These are phyloP conservation scores for Penicillium sp. DNA, from an alignment of 2,329 filamentous ascomycete genomes.

Conservation along the genomic window DNA sequence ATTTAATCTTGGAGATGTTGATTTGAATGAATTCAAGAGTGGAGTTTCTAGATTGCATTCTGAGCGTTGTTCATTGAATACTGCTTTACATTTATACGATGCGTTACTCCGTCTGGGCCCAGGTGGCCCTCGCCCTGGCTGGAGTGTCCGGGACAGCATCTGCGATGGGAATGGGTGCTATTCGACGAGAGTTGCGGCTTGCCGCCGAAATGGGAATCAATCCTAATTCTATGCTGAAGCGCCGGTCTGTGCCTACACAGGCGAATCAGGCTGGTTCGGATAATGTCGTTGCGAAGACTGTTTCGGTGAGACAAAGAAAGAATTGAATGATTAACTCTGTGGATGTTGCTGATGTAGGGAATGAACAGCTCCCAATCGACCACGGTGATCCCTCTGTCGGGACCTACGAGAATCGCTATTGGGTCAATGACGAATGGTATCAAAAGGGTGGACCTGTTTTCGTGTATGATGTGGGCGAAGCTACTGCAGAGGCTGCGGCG, in stretches of 20 bases:
- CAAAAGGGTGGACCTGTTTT: constrained; percentile 62
- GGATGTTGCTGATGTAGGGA: neutral
- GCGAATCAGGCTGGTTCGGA: neutral
- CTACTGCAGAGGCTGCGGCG: constrained; percentile 47
- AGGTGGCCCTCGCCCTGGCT: constrained; percentile 11
- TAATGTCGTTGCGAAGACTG: constrained; percentile 11
- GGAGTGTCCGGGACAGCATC: constrained; percentile 19
- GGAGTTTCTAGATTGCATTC: neutral
- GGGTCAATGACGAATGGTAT: constrained; percentile 61
- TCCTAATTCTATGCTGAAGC: constrained; percentile 22
- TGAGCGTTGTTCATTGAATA: neutral
- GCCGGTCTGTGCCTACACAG: constrained; percentile 14
- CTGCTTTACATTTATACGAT: constrained; percentile 12
- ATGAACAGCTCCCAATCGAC: constrained; percentile 41
- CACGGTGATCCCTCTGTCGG: constrained; percentile 45
- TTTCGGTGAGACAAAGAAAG: constrained; percentile 14
- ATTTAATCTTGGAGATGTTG: neutral
- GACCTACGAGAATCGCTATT: constrained; percentile 63
- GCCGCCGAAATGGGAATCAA: constrained; percentile 28
- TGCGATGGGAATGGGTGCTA: constrained; percentile 7
- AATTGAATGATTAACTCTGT: neutral
- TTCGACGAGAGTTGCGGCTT: constrained; percentile 26
- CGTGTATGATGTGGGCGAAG: constrained; percentile 57
- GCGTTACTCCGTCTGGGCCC: constrained; percentile 14
- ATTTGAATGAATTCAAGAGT: neutral